phyloP scores from a whole-genome alignment of 2,329 filamentous ascomycete species.

The Pyrenophora graminea region DNA sequence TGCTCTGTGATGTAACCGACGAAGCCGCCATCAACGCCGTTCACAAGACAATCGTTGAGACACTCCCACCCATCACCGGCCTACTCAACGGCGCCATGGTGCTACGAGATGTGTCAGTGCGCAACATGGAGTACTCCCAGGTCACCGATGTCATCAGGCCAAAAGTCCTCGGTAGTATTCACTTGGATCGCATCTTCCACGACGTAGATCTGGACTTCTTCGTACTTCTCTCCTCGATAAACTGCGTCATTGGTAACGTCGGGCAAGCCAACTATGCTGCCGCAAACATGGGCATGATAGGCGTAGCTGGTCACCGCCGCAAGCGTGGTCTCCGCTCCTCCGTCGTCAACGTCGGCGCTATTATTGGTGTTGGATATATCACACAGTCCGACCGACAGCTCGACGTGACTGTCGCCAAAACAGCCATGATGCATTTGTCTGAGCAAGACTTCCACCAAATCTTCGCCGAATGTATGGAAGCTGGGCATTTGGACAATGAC shows the following conservation, averaged over 20 bases:
- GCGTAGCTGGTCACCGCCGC: slow-evolving; percentile 45
- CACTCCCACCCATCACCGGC: slow-evolving; percentile 16
- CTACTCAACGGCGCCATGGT: background rate
- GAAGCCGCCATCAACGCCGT: background rate
- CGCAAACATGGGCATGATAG: slow-evolving; percentile 49
- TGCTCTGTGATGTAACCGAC: slow-evolving; percentile 15
- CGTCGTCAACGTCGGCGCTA: background rate
- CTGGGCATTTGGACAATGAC: slow-evolving; percentile 5
- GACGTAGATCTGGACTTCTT: slow-evolving; percentile 29
- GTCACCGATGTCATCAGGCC: background rate
- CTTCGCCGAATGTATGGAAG: background rate
- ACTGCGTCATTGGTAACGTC: slow-evolving; percentile 26
- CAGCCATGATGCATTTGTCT: slow-evolving; percentile 2
- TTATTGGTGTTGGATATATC: background rate
- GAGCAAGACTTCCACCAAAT: background rate
- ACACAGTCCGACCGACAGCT: slow-evolving; percentile 1
- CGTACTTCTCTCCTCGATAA: slow-evolving; percentile 32
- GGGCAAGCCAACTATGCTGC: slow-evolving; percentile 54
- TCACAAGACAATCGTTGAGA: background rate
- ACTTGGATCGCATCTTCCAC: slow-evolving; percentile 9
- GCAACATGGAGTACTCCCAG: background rate
- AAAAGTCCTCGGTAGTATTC: slow-evolving; percentile 18
- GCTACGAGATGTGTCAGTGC: too few relatives aligned
- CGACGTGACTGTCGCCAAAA: slow-evolving; percentile 1
- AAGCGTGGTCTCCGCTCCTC: slow-evolving; percentile 32